phyloP scores from a whole-genome alignment of 768 basidiomycete species.

The Mycena polygramma region DNA sequence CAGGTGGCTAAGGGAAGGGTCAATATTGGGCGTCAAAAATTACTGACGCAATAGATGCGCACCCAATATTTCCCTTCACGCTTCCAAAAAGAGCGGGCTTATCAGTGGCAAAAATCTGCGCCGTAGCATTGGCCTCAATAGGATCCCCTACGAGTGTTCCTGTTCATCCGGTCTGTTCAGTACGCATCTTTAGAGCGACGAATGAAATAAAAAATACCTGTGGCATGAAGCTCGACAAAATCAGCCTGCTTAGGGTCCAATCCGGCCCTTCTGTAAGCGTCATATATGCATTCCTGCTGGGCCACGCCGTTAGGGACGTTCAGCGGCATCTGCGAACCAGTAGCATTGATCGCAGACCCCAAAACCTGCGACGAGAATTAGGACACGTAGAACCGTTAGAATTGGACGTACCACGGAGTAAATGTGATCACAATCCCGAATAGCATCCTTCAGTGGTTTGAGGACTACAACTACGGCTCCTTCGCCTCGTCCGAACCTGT shows the following conservation, averaged over 20 bases:
- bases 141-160: constrained; percentile 5
- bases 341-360: constrained; percentile 6
- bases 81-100: background rate
- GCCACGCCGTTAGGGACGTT: background rate
- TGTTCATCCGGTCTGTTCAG: background rate
- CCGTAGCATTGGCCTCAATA: background rate
- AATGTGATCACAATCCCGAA: constrained; percentile 47
- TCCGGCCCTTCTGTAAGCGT: background rate
- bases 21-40: background rate
- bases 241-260: background rate
- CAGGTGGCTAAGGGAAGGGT: background rate
- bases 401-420: constrained; percentile 29
- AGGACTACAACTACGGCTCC: constrained; percentile 42
- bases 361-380: background rate
- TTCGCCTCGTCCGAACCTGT: constrained; percentile 13
- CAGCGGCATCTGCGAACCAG: background rate
- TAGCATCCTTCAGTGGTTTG: constrained; percentile 39
- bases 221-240: constrained; percentile 8
- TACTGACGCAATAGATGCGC: background rate
- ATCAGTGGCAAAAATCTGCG: background rate
- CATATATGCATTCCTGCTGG: background rate
- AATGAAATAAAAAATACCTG: background rate
- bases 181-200: background rate
- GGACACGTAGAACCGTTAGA: background rate
- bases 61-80: constrained; percentile 8